A percentile compares a stretch with the other conserved stretches of the same genome.
These are phyloP conservation scores for Chlorencoelia australis DNA, from an alignment of 2,329 filamentous ascomycete genomes.

Conservation along the genomic window DNA sequence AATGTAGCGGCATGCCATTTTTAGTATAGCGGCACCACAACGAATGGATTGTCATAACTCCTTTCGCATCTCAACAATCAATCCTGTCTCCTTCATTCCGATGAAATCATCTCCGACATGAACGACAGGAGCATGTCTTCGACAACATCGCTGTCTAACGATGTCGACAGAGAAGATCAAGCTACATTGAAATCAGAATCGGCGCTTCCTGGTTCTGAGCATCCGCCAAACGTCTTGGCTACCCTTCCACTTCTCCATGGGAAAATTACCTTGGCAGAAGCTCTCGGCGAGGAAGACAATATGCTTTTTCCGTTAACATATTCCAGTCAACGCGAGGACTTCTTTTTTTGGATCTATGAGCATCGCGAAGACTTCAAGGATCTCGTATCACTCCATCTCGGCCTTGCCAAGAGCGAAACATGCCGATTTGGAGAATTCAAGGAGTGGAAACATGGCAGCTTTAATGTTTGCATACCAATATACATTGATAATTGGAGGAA, in stretches of 20 bases:
- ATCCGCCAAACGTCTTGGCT: not conserved
- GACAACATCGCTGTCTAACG: too few relatives aligned
- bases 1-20: too few relatives aligned
- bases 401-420: slow-evolving; percentile 9
- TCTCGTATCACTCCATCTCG: slow-evolving; percentile 24
- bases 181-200: too few relatives aligned
- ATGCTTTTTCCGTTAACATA: slow-evolving; percentile 11
- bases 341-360: slow-evolving; percentile 15
- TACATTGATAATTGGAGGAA: slow-evolving; percentile 13
- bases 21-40: too few relatives aligned
- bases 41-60: too few relatives aligned
- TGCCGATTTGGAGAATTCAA: slow-evolving; percentile 18
- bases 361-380: slow-evolving; percentile 18
- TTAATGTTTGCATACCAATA: slow-evolving; percentile 30
- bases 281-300: slow-evolving; percentile 4
- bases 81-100: too few relatives aligned
- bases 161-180: too few relatives aligned
- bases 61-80: too few relatives aligned
- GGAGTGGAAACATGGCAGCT: slow-evolving; percentile 28
- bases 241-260: slow-evolving; percentile 11
- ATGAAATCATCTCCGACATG: too few relatives aligned
- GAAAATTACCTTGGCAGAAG: slow-evolving; percentile 4
- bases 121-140: too few relatives aligned
- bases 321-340: slow-evolving; percentile 12
- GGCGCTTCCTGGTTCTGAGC: too few relatives aligned